A percentile compares a stretch with the other conserved stretches of the same genome.
phyloP scores from a whole-genome alignment of 2,329 filamentous ascomycete species.

The Fusarium mangiferae region DNA sequence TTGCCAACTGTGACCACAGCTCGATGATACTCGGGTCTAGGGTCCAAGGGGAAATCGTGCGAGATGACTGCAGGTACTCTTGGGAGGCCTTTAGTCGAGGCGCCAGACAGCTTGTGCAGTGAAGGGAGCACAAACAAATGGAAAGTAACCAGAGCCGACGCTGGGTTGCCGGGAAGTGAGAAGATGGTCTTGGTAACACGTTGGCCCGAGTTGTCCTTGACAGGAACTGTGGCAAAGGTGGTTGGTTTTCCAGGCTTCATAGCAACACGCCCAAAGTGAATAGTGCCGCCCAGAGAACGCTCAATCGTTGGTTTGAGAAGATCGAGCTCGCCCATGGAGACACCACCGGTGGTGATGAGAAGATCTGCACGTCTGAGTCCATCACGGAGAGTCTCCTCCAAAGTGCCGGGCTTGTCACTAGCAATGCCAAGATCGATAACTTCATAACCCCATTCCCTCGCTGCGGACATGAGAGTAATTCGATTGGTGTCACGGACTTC shows the following conservation, averaged over 20 bases:
- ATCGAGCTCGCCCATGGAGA: constrained; percentile 98
- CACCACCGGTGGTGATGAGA: constrained; percentile 91
- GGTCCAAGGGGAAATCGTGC: constrained; percentile 79
- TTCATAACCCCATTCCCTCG: constrained; percentile 78
- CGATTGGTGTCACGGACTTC: constrained; percentile 96
- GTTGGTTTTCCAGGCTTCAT: constrained; percentile 99
- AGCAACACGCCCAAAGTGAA: constrained; percentile 93
- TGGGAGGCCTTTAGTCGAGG: constrained; percentile 75
- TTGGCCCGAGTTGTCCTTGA: constrained; percentile 67
- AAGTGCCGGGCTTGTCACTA: constrained; percentile 74
- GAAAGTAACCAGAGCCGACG: constrained; percentile 90
- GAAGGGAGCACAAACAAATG: constrained; percentile 93
- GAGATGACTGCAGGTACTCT: constrained; percentile 76
- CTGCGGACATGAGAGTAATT: constrained; percentile 84
- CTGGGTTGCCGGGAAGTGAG: constrained; percentile 92
- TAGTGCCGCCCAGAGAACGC: constrained; percentile 85
- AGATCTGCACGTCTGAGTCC: constrained; percentile 81
- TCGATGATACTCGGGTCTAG: constrained; percentile 91
- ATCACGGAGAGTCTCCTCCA: constrained; percentile 81
- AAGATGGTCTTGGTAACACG: constrained; percentile 80
- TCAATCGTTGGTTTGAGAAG: constrained; percentile 97
- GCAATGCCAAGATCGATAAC: constrained; percentile 89
- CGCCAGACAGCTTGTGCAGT: constrained; percentile 79
- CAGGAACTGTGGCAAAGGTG: constrained; percentile 89
- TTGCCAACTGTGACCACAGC: constrained; percentile 73